Evolutionary conservation across 495 filamentous ascomycete genomes (phyloP).

Genomic region (Schizothecium vesticola): DNA sequence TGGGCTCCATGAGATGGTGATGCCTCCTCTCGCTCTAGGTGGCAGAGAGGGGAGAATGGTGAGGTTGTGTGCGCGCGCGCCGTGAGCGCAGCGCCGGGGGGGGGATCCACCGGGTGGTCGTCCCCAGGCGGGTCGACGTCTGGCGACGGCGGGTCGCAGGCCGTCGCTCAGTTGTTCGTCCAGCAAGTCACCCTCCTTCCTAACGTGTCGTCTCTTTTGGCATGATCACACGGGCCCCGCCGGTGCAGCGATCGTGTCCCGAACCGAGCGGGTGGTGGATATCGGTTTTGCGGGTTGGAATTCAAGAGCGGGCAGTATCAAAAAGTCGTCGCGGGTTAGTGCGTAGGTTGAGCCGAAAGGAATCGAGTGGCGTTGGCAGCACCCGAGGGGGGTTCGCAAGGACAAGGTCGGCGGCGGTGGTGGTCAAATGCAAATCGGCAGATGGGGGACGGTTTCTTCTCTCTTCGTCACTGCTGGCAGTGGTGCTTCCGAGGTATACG

Average conservation of each 20-base stretch:
- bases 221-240: constrained; percentile 8
- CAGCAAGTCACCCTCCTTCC: constrained; percentile 9
- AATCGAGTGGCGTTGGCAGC: neutral
- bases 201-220: constrained; percentile 3
- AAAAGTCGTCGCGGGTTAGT: neutral
- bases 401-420: neutral
- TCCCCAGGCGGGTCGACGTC: constrained; percentile 1
- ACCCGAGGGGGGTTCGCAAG: neutral
- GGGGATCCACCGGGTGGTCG: neutral
- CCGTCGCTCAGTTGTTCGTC: neutral
- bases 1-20: constrained; percentile 22
- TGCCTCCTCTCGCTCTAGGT: constrained; percentile 8
- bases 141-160: constrained; percentile 5
- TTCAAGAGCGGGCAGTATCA: neutral
- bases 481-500: neutral
- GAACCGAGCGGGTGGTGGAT: neutral
- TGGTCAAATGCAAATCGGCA: neutral
- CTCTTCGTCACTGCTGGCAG: too few species aligned
- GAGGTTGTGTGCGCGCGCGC: neutral
- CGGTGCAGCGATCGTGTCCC: neutral
- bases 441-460: too few species aligned
- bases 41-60: neutral
- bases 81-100: constrained; percentile 4
- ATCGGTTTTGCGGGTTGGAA: neutral
- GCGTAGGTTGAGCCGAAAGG: neutral